Evolutionary conservation across 768 basidiomycete genomes (phyloP).

Genomic region (Pleurotus tuoliensis): DNA sequence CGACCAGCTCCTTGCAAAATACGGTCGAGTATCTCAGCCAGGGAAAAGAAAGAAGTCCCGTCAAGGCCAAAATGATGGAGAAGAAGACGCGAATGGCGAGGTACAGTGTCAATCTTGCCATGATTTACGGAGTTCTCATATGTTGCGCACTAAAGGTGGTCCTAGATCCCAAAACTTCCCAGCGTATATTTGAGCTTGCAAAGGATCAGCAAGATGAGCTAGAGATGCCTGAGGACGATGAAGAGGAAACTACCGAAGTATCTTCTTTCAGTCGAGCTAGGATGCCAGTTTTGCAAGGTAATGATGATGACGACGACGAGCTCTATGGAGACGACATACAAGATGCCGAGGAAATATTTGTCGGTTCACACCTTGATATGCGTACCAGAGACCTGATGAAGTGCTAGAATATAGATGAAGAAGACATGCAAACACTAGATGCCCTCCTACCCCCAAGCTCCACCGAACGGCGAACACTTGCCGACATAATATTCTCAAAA

Average conservation of each 20-base stretch:
- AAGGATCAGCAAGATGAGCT: conserved; percentile 91
- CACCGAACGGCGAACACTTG: conserved; percentile 79
- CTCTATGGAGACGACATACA: conserved; percentile 47
- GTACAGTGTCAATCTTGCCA: conserved; percentile 31
- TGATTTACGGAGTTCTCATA: not conserved
- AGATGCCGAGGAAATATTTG: conserved; percentile 62
- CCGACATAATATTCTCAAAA: conserved; percentile 96
- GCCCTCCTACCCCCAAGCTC: conserved; percentile 72
- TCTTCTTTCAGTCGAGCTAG: conserved; percentile 30
- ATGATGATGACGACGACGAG: conserved; percentile 50
- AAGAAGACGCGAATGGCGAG: conserved; percentile 50
- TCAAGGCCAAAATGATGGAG: conserved; percentile 35
- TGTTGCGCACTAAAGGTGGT: conserved; percentile 42
- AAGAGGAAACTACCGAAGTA: conserved; percentile 33
- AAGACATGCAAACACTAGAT: conserved; percentile 84
- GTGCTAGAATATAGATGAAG: conserved; percentile 81
- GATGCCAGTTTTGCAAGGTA: conserved; percentile 35
- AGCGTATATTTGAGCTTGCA: conserved; percentile 88
- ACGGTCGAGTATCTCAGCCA: conserved; percentile 72
- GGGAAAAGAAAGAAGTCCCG: conserved; percentile 70
- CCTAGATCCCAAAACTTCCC: conserved; percentile 78
- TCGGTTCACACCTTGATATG: conserved; percentile 26
- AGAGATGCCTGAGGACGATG: conserved; percentile 57
- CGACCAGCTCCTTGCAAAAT: conserved; percentile 74
- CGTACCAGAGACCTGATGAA: conserved; percentile 9